Evolutionary conservation across 2,329 filamentous ascomycete species (phyloP), one percentile per base, ranked within the genome.

Genomic region (Trichoderma sp.): DNA sequence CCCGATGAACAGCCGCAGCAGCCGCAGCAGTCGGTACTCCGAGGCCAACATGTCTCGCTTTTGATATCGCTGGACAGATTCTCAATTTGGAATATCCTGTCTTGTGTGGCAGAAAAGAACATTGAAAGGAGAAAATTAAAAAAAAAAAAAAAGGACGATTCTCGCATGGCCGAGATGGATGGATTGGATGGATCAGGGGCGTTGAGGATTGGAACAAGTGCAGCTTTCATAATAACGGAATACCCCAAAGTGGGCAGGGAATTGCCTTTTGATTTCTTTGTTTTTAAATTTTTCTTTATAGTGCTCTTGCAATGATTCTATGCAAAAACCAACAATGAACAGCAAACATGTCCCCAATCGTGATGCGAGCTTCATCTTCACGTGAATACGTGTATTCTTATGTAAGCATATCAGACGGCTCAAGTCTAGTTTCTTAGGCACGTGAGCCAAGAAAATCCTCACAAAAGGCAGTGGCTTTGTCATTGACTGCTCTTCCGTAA

Each of bases 31-130:
- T 72, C 76, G 77, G 8, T 87, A 87, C 75, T 87, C 85, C 56
- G 83, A 81, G 70, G 84, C 81, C n/a, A 77, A 85, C 72, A 80
- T 87, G 75, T 80, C 81, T 56, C 81, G 82, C 29, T 86, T 87
- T 74, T 86, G 75, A 69, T 52, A 69, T 52, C n/a, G 55, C 40
- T 27, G 35, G 33, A 35, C 4, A 16, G 35, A n/a, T 16, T n/a
- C 21, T 29, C 29, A n/a, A 19, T n/a, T 19, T n/a, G 6, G 10
- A 43, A 14, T n/a, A 6, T 33, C 16, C 16, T 55, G 5, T 37
- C 27, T 40, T 21, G 29, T 37, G 37, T 16, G 11, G 5, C 21
- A 56, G 37, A 3, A 57, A 29, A 43, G 13, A 35, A 35, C 11
- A 14, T 14, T 35, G 3, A 35, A 14, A 11, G 11, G 33, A 43